Conservation (phyloP, 2,329 filamentous ascomycete genomes). For the Trichoderma sp. region DNA sequence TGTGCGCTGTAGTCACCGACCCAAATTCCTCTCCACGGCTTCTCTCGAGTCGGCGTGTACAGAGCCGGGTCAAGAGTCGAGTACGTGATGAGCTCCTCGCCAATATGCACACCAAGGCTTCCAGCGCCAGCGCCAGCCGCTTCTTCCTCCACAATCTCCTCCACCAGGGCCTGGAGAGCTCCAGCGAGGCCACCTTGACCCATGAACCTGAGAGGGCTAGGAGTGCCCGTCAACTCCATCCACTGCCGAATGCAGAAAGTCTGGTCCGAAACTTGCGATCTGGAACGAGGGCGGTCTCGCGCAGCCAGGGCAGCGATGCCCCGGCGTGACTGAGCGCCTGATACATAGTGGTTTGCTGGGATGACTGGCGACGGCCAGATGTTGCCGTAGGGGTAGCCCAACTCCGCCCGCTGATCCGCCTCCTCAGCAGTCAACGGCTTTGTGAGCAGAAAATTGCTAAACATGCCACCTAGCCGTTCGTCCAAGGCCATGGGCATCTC, state of each 20-base stretch:
- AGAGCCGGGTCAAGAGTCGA: slow-evolving; percentile 69
- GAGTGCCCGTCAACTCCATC: slow-evolving; percentile 62
- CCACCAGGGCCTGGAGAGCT: slow-evolving; percentile 25
- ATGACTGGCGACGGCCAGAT: slow-evolving; percentile 77
- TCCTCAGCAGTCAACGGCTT: slow-evolving; percentile 46
- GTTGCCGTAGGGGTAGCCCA: slow-evolving; percentile 48
- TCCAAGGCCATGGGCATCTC: slow-evolving; percentile 57
- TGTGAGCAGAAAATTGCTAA: slow-evolving; percentile 69
- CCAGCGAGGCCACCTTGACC: slow-evolving; percentile 31
- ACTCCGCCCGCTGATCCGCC: slow-evolving; percentile 33
- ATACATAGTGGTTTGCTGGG: slow-evolving; percentile 60
- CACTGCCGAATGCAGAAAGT: slow-evolving; percentile 76
- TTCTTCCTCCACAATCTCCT: slow-evolving; percentile 1
- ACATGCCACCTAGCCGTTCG: slow-evolving; percentile 51
- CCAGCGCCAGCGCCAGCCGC: slow-evolving; percentile 19
- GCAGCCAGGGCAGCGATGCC: slow-evolving; percentile 31
- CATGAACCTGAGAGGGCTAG: slow-evolving; percentile 32
- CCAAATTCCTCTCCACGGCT: slow-evolving; percentile 90
- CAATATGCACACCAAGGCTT: slow-evolving; percentile 49
- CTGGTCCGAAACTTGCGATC: slow-evolving; percentile 64
- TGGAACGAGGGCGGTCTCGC: slow-evolving; percentile 46
- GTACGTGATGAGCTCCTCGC: slow-evolving; percentile 62
- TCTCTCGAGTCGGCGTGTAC: slow-evolving; percentile 79
- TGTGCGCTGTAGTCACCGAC: slow-evolving; percentile 87
- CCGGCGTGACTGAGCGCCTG: slow-evolving; percentile 34